phyloP scores from a whole-genome alignment of 106 monocot species.

The Iris macrosiphon region DNA sequence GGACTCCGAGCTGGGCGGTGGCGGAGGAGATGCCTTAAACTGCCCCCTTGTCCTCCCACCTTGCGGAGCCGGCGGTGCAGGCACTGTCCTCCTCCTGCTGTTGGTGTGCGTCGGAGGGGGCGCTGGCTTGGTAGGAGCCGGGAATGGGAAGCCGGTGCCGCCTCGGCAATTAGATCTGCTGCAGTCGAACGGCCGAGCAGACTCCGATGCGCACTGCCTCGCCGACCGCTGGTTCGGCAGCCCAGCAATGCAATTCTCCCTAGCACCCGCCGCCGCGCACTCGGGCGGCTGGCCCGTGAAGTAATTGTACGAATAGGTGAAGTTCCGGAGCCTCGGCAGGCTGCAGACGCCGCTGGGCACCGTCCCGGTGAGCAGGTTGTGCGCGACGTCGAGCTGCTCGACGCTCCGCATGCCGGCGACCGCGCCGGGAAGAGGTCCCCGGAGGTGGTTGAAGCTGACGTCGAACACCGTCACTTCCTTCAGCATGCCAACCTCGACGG shows the following conservation, averaged over 20 bases:
- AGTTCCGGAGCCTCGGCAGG: conserved; percentile 32
- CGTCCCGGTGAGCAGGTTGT: conserved; percentile 27
- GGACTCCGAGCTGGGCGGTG: neutral
- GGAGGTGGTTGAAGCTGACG: conserved; percentile 34
- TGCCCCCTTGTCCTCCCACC: neutral
- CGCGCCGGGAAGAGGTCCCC: conserved; percentile 33
- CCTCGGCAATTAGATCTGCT: conserved; percentile 3
- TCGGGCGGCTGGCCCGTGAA: conserved; percentile 37
- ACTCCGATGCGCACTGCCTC: conserved; percentile 6
- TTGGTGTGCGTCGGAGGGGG: neutral
- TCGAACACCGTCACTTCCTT: conserved; percentile 32
- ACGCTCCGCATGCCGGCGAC: conserved; percentile 16
- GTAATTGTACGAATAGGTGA: conserved; percentile 45
- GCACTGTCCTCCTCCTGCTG: neutral
- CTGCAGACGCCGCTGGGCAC: conserved; percentile 25
- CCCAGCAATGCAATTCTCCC: conserved; percentile 1
- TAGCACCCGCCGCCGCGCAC: conserved; percentile 5
- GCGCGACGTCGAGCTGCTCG: conserved; percentile 40
- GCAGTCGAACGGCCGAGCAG: conserved; percentile 7
- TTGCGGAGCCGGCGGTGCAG: neutral
- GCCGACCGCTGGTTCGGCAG: conserved; percentile 8
- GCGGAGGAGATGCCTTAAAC: neutral
- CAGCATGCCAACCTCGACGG: conserved; percentile 21
- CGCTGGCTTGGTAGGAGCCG: neutral
- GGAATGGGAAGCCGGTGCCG: conserved; percentile 8